Conservation (phyloP, 2,329 filamentous ascomycete genomes). For the Colletotrichum sp. region DNA sequence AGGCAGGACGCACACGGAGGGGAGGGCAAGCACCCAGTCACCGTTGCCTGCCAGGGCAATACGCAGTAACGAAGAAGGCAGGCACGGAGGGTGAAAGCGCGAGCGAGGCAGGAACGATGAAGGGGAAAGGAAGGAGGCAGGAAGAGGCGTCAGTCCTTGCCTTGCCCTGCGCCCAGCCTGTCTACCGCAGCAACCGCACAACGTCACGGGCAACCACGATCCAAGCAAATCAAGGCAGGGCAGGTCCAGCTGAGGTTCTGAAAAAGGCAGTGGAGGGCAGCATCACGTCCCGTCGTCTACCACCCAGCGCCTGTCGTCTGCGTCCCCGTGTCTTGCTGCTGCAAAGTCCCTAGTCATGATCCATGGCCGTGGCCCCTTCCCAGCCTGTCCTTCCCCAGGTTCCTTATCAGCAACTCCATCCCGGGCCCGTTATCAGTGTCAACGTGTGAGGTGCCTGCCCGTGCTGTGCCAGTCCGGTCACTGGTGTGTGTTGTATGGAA, state of each 20-base stretch:
- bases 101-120: neutral
- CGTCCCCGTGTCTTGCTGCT: neutral
- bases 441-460: neutral
- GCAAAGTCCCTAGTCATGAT: neutral
- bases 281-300: neutral
- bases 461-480: neutral
- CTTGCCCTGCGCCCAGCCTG: neutral
- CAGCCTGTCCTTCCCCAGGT: neutral
- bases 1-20: neutral
- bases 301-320: neutral
- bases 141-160: neutral
- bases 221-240: neutral
- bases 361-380: neutral
- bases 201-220: neutral
- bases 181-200: neutral
- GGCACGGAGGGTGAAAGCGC: neutral
- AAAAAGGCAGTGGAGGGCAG: neutral
- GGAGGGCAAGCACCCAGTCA: neutral
- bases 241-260: neutral
- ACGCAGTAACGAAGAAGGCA: neutral
- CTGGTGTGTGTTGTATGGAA: neutral
- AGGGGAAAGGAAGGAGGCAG: neutral
- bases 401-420: slow-evolving; percentile 3
- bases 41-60: neutral
- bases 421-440: neutral